Evolutionary conservation across 2,329 filamentous ascomycete species (phyloP).

Genomic region (Trichoderma sp.): DNA sequence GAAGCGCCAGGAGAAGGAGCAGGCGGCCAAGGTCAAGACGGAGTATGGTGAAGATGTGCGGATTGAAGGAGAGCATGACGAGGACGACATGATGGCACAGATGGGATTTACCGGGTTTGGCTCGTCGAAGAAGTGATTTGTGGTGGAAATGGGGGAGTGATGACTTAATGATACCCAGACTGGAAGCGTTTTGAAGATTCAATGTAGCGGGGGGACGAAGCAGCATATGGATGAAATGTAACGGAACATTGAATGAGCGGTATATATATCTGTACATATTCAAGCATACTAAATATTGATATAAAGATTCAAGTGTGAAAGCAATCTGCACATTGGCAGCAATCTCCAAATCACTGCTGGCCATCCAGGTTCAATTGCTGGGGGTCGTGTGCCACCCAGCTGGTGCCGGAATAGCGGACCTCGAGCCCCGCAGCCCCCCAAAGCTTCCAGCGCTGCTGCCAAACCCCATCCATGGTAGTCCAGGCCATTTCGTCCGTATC

Average conservation of each 20-base stretch:
- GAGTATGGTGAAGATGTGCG: slow-evolving; percentile 65
- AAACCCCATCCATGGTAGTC: background rate
- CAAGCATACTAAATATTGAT: background rate
- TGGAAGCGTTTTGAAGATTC: background rate
- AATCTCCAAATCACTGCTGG: background rate
- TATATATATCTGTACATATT: background rate
- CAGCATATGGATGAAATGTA: background rate
- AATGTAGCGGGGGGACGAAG: too few relatives aligned
- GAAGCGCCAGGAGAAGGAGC: slow-evolving; percentile 50
- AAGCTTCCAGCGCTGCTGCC: background rate
- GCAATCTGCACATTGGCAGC: background rate
- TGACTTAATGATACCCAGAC: slow-evolving; percentile 33
- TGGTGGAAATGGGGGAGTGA: background rate
- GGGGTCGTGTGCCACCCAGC: slow-evolving; percentile 1
- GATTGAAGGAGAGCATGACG: slow-evolving; percentile 67
- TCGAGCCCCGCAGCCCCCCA: background rate
- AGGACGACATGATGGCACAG: slow-evolving; percentile 67
- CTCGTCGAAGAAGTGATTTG: slow-evolving; percentile 50
- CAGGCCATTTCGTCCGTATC: background rate
- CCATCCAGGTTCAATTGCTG: background rate
- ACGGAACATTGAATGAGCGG: background rate
- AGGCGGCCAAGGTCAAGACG: slow-evolving; percentile 54
- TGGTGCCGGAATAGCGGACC: slow-evolving; percentile 14
- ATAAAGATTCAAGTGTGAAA: background rate
- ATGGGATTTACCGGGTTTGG: slow-evolving; percentile 67